Base-by-base conservation (phyloP, 106 monocot species). In the Gastrodia elata region DNA sequence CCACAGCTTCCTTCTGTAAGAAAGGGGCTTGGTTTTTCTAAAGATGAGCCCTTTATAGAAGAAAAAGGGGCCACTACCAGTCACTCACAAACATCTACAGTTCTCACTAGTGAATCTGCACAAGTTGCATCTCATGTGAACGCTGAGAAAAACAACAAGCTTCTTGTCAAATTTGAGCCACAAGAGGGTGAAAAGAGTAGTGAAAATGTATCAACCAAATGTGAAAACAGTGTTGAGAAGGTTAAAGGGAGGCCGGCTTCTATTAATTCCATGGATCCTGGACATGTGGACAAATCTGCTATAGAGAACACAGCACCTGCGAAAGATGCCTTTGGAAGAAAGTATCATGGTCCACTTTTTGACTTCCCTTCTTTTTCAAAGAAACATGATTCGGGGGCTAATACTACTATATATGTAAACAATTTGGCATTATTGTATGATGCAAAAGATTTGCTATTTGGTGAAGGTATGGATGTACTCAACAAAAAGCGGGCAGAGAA, bases 321-420 rank as follows among this genome's bases (percentile, higher is more conserved):
- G 11, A 87, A 76, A 67, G 88, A 93, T 44, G 70, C 11, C 72
- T 30, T 82, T 20, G 61, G 76, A 8, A 88, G 86, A 80, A 98
- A 89, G 78, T 98, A 88, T 74, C 83, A 88, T 79, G 98, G 91
- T 2, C 98, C 98, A 30, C 83, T 98, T 70, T 98, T 93, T 85
- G 98, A 98, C 76, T 98, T 93, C 72, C 98, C 87, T 37, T 93
- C 73, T 78, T 98, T 91, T 70, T 89, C 80, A 22, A 88, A 88
- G 70, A 93, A 83, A 41, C 75, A 74, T 77, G 93, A 98, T 36
- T 75, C 86, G 18, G 83, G 81, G 24, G 74, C 82, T 59, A 46
- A 74, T 48, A 42, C 80, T 26, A 46, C 80, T 70, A 93, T 81
- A 74, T 59, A 71, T 58, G 71, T 72, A 2, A 84, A 70, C 71